Evolutionary conservation across 2,329 filamentous ascomycete species (phyloP).

Genomic region (Aspergillus sp.): DNA sequence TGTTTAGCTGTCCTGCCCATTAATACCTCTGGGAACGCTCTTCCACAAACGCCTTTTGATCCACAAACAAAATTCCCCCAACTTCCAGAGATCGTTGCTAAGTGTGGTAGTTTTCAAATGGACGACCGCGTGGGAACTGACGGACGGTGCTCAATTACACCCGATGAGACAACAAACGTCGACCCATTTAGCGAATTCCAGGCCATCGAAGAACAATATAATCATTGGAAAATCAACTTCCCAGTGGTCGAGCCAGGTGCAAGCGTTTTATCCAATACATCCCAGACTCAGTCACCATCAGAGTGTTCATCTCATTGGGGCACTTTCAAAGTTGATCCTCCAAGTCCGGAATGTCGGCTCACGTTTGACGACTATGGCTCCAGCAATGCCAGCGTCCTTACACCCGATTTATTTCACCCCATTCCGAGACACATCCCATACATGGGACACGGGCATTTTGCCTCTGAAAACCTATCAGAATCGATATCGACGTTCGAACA

Average conservation of each 20-base stretch:
- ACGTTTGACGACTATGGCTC: not conserved
- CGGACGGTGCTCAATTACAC: not conserved
- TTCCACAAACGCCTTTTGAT: constrained; percentile 2
- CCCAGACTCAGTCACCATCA: constrained; percentile 5
- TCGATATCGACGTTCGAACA: constrained; percentile 5
- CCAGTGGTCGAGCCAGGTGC: constrained; percentile 2
- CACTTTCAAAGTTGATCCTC: not conserved
- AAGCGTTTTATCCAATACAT: not conserved
- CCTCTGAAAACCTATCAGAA: constrained; percentile 12
- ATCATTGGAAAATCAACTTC: constrained; percentile 9
- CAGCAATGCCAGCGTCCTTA: not conserved
- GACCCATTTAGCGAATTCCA: not conserved
- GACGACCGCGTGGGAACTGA: constrained; percentile 2
- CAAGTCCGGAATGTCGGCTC: not conserved
- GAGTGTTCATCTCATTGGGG: not conserved
- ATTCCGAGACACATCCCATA: constrained; percentile 5
- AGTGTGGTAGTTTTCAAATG: constrained; percentile 5
- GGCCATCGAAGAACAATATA: constrained; percentile 1
- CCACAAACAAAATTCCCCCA: not conserved
- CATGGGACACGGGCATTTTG: constrained; percentile 10
- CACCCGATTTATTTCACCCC: constrained; percentile 14
- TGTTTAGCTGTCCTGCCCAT: not conserved
- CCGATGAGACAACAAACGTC: constrained; percentile 8
- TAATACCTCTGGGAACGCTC: not conserved
- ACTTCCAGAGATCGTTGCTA: not conserved